A percentile compares a stretch with the other conserved stretches of the same genome.
Conservation (phyloP, 768 basidiomycete species). For the Mycena alexandri region DNA sequence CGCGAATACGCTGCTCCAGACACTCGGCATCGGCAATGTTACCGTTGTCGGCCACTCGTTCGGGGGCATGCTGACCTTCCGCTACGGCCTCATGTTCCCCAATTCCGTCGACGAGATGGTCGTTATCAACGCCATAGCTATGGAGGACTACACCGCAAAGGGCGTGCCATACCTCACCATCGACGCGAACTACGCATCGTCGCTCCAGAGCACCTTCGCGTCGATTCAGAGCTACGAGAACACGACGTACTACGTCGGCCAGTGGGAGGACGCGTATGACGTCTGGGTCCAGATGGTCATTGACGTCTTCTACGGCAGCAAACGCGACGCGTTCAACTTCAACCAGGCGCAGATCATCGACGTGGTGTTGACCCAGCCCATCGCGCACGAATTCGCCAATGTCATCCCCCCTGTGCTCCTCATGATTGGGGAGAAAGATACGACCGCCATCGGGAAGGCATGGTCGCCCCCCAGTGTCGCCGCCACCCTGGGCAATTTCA, state of each 20-base stretch:
- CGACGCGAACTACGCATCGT: conserved; percentile 16
- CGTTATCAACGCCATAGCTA: conserved; percentile 18
- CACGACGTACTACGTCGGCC: conserved; percentile 27
- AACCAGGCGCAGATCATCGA: conserved; percentile 28
- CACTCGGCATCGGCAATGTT: conserved; percentile 24
- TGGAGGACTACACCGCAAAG: conserved; percentile 26
- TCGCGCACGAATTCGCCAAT: conserved; percentile 22
- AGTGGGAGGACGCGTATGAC: conserved; percentile 24
- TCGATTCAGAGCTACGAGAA: conserved; percentile 25
- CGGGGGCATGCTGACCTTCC: conserved; percentile 23
- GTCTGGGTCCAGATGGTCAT: conserved; percentile 24
- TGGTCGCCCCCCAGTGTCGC: conserved; percentile 21
- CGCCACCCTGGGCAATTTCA: conserved; percentile 23
- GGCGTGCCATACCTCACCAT: conserved; percentile 27
- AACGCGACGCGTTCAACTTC: conserved; percentile 17
- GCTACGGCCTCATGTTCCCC: conserved; percentile 31
- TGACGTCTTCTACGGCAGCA: conserved; percentile 26
- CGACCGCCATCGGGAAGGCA: conserved; percentile 27
- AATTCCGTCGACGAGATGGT: conserved; percentile 21
- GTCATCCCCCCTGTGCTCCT: conserved; percentile 21
- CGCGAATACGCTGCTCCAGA: conserved; percentile 18
- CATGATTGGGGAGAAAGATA: conserved; percentile 27
- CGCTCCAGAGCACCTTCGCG: conserved; percentile 18
- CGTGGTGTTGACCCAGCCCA: conserved; percentile 18
- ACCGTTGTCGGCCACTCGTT: conserved; percentile 28